Conservation (phyloP, 352 stramenopile species). For the Pythium brassicae region DNA sequence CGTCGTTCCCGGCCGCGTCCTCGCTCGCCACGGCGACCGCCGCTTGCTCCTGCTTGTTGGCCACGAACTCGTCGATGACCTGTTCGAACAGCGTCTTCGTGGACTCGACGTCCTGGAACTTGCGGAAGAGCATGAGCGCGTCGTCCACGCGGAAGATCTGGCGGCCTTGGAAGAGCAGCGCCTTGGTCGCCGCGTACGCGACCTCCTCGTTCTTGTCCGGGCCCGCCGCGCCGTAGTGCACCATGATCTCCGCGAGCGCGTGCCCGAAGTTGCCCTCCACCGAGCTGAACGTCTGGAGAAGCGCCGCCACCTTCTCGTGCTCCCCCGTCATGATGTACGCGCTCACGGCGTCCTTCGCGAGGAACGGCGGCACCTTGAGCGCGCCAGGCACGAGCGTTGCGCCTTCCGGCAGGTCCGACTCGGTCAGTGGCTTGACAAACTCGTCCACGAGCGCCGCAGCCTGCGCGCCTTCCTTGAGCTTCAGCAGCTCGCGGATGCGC, state of each 20-base stretch:
- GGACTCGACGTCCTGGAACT: slow-evolving; percentile 31
- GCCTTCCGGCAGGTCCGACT: no score
- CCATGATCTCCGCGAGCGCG: slow-evolving; percentile 25
- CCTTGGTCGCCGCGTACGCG: slow-evolving; percentile 45
- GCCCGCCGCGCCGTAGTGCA: slow-evolving; percentile 25
- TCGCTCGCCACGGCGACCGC: slow-evolving; percentile 24
- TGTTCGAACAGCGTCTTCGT: slow-evolving; percentile 28
- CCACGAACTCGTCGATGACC: no score
- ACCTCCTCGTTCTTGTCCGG: slow-evolving; percentile 24
- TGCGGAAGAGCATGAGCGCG: slow-evolving; percentile 36
- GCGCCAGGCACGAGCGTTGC: background rate
- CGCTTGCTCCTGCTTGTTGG: no score
- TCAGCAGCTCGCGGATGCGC: slow-evolving; percentile 7
- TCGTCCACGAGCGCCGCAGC: slow-evolving; percentile 7
- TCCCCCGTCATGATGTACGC: slow-evolving; percentile 38
- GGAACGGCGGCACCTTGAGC: slow-evolving; percentile 20
- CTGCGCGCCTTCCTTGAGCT: slow-evolving; percentile 3
- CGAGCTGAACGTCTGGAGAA: slow-evolving; percentile 38
- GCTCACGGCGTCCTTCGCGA: slow-evolving; percentile 31
- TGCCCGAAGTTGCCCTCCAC: slow-evolving; percentile 26
- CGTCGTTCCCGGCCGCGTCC: slow-evolving; percentile 15
- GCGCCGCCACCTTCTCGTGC: slow-evolving; percentile 36
- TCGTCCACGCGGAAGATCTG: slow-evolving; percentile 38
- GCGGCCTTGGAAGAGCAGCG: slow-evolving; percentile 35
- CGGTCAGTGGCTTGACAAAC: background rate